A percentile compares a stretch with the other conserved stretches of the same genome.
Conservation (phyloP, 768 basidiomycete species). For the Hemileccinum impolitum region DNA sequence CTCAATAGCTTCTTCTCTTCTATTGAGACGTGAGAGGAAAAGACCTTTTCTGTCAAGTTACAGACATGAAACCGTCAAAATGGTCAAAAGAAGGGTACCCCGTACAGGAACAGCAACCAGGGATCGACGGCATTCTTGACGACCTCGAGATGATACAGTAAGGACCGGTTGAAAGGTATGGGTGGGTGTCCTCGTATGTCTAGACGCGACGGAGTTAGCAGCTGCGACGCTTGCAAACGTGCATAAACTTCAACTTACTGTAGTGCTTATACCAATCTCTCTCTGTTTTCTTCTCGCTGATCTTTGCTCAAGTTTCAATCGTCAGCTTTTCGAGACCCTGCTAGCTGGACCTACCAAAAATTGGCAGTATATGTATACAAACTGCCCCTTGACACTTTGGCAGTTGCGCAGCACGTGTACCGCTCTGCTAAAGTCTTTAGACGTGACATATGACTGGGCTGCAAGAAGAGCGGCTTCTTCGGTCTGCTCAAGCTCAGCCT, state of each 20-base stretch:
- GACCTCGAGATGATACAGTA: constrained; percentile 56
- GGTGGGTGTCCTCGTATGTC: constrained; percentile 70
- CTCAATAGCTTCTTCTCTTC: constrained; percentile 86
- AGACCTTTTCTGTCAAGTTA: constrained; percentile 66
- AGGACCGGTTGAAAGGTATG: constrained; percentile 56
- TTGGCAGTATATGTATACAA: constrained; percentile 74
- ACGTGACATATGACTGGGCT: constrained; percentile 70
- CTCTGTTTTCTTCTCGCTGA: constrained; percentile 77
- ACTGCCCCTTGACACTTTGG: constrained; percentile 67
- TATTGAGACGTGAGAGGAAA: constrained; percentile 73
- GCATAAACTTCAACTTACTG: constrained; percentile 42
- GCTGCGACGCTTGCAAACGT: not conserved
- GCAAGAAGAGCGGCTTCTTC: constrained; percentile 74
- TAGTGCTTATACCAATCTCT: constrained; percentile 84
- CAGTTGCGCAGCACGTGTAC: constrained; percentile 62
- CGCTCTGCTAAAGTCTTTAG: constrained; percentile 76
- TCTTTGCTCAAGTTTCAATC: constrained; percentile 40
- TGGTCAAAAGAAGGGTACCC: not conserved
- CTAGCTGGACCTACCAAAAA: constrained; percentile 66
- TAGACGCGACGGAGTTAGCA: constrained; percentile 25
- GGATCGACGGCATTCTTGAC: constrained; percentile 66
- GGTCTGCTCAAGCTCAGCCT: constrained; percentile 48
- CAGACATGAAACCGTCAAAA: not conserved
- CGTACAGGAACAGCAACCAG: constrained; percentile 79
- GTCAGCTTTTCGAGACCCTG: constrained; percentile 4